phyloP scores from a whole-genome alignment of 768 basidiomycete genomes.

The Dentipellis sp. region DNA sequence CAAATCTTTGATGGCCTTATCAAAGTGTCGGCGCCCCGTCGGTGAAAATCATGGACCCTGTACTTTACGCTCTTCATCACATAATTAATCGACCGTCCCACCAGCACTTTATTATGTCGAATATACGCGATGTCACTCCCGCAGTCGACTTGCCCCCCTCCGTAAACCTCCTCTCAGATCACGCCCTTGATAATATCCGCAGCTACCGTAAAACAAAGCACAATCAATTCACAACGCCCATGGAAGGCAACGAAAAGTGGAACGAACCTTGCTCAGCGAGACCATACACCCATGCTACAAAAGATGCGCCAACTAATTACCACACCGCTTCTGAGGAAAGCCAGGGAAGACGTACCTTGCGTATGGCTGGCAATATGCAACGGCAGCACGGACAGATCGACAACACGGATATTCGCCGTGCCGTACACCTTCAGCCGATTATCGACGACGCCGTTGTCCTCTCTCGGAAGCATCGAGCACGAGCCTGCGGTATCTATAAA shows the following conservation, averaged over 20 bases:
- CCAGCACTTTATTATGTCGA: too few relatives aligned
- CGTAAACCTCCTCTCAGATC: not conserved
- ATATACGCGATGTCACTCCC: too few relatives aligned
- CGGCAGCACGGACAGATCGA: slow-evolving; percentile 34
- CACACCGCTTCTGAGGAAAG: not conserved
- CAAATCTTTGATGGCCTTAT: too few relatives aligned
- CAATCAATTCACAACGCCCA: not conserved
- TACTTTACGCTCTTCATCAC: too few relatives aligned
- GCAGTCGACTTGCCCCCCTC: too few relatives aligned
- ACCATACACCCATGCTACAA: slow-evolving; percentile 17
- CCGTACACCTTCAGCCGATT: slow-evolving; percentile 26
- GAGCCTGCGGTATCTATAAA: slow-evolving; percentile 26
- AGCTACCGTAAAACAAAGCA: slow-evolving; percentile 2
- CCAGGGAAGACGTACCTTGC: slow-evolving; percentile 10
- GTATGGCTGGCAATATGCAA: slow-evolving; percentile 30
- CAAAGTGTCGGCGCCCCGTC: too few relatives aligned
- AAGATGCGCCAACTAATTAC: not conserved
- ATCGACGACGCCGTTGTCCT: slow-evolving; percentile 31
- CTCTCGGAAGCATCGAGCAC: slow-evolving; percentile 31
- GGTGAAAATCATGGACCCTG: too few relatives aligned
- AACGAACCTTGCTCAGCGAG: slow-evolving; percentile 22
- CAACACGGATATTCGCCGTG: slow-evolving; percentile 37
- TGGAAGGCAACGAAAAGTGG: too few relatives aligned
- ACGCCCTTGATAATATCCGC: slow-evolving; percentile 23
- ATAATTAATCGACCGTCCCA: too few relatives aligned